Evolutionary conservation across 768 basidiomycete genomes (phyloP).

Genomic region (Psilocybe tampanensis): DNA sequence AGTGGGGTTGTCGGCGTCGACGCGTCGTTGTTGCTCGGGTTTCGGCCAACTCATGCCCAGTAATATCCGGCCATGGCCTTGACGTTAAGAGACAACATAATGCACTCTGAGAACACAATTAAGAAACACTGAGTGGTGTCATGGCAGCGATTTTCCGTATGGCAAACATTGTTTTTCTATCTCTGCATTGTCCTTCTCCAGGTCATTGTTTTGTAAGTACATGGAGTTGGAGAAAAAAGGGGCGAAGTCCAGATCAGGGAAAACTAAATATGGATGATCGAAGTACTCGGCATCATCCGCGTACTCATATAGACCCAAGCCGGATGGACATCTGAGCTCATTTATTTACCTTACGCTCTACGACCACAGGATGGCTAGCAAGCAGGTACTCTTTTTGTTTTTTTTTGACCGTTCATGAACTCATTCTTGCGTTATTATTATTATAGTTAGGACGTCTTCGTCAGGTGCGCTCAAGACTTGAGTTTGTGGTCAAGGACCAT

Average conservation of each 20-base stretch:
- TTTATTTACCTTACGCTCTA: slow-evolving; percentile 7
- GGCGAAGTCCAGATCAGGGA: neutral
- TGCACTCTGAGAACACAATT: too few species aligned
- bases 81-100: neutral
- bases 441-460: slow-evolving; percentile 73
- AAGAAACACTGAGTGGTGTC: neutral
- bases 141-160: neutral
- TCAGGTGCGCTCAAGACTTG: slow-evolving; percentile 51
- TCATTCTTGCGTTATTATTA: neutral
- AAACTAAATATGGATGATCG: slow-evolving; percentile 14
- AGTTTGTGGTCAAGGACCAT: slow-evolving; percentile 3
- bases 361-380: slow-evolving; percentile 57
- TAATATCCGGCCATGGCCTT: neutral
- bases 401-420: neutral
- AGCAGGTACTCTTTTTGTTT: slow-evolving; percentile 45
- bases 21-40: neutral
- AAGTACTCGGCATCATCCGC: slow-evolving; percentile 15
- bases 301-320: slow-evolving; percentile 9
- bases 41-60: neutral
- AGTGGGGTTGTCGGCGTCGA: neutral
- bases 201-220: neutral
- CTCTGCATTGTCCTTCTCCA: neutral
- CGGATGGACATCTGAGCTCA: neutral
- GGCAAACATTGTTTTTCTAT: neutral
- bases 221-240: neutral